Percentiles rank a stretch among this genome's conserved stretches.
Conservation (phyloP, 139 green algal species). For the Eudorina sp. region DNA sequence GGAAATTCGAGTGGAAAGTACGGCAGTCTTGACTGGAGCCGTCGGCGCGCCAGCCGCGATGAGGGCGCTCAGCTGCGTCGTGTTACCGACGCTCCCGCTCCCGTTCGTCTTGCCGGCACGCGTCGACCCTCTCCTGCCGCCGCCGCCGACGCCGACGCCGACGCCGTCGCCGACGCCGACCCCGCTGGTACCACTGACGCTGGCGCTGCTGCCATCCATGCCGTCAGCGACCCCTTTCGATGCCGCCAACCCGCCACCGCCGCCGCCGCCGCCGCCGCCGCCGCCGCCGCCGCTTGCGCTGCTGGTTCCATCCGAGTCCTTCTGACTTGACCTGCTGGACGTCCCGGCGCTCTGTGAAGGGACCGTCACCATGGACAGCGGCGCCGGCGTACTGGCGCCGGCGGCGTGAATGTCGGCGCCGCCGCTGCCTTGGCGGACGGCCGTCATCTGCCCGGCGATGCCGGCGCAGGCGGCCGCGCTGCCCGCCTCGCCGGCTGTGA, state of each 20-base stretch:
- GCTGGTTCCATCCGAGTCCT: background rate
- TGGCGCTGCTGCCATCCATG: background rate
- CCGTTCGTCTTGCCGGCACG: background rate
- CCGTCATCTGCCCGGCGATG: background rate
- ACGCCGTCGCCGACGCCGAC: background rate
- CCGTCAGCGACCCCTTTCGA: background rate
- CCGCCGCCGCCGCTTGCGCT: background rate
- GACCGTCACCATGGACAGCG: background rate
- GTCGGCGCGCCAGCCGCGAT: background rate
- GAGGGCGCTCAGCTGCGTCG: background rate
- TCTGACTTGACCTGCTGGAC: background rate
- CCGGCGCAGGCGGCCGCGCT: background rate
- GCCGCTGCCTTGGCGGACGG: background rate
- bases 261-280: slow-evolving; percentile 5
- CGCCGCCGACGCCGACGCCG: background rate
- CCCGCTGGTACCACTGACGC: too few species aligned
- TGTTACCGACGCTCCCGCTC: too few species aligned
- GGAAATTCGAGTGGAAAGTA: background rate
- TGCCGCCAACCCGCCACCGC: background rate
- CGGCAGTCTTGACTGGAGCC: background rate
- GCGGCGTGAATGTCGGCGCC: background rate
- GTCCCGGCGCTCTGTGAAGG: background rate
- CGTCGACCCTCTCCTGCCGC: background rate
- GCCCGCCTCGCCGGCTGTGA: background rate
- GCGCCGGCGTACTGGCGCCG: background rate